Base-by-base conservation (phyloP, 2,329 filamentous ascomycete genomes). In the Elsinoe fawcettii region DNA sequence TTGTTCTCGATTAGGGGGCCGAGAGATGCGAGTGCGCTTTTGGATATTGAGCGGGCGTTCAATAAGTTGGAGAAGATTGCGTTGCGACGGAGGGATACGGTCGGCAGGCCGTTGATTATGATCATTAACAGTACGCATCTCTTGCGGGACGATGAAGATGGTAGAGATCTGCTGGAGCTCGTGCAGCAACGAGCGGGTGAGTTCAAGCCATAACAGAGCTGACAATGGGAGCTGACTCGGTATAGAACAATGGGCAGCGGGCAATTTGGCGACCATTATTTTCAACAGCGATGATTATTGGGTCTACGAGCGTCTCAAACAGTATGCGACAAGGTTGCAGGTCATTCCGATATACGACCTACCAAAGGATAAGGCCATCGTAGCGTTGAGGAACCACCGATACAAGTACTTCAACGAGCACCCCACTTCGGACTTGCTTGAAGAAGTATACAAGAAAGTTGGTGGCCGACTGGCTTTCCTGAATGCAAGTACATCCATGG, bases 61-160 rank as follows among this genome's bases (percentile, higher is more conserved):
- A 99, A 99, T 78, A 99, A 99, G 73, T 76, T 99, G 9, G 93
- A 99, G 68, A 99, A 99, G 71, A 89, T 97, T 6, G 93, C 93
- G 0, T 74, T 99, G 58, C 78, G 77, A 63, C 80, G 87, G 54
- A 79, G 90, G 44, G 76, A 79, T 30, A 75, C 70, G 59, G 71
- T 83, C 25, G 80, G 81, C 7, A 78, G 80, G 60, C 93, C 93
- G 1, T 76, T 99, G 4, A 80, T 99, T n/a, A 72, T 99, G 60
- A 95, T 99, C 67, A 85, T 99, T 70, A 99, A 97, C 71, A 90
- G 91, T 63, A 86, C 90, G 67, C 93, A 99, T 74, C 77, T 99
- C 16, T 81, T 99, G 16, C 82, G 91, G 63, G 89, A 97, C 69
- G 87, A 97, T 65, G 88, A 95, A 4, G 89, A 95, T 65, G 93